Conservation (phyloP, 108 stramenopile species). For the Nitzschia putrida region DNA sequence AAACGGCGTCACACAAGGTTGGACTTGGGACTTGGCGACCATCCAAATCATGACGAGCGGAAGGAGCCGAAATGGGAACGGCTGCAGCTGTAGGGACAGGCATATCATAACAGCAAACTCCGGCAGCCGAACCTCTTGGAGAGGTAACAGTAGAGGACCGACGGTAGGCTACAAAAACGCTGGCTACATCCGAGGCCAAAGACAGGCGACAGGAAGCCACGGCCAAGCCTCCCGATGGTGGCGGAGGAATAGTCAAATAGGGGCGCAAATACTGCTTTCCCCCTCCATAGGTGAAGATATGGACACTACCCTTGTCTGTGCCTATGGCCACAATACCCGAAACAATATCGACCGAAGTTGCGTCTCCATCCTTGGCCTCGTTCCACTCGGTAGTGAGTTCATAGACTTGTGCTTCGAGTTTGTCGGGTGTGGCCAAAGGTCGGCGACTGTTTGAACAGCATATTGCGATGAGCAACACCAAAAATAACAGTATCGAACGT, state of each 20-base stretch:
- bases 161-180: slow-evolving; percentile 50
- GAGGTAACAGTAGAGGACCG: slow-evolving; percentile 15
- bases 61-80: slow-evolving; percentile 42
- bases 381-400: slow-evolving; percentile 52
- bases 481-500: neutral
- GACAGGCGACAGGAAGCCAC: slow-evolving; percentile 31
- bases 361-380: slow-evolving; percentile 50
- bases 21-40: slow-evolving; percentile 58
- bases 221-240: slow-evolving; percentile 38
- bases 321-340: slow-evolving; percentile 80
- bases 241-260: slow-evolving; percentile 74
- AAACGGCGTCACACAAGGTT: slow-evolving; percentile 60
- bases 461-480: too few species aligned
- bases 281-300: slow-evolving; percentile 62
- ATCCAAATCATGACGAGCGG: slow-evolving; percentile 82
- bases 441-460: slow-evolving; percentile 27
- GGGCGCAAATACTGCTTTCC: slow-evolving; percentile 28
- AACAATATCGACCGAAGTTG: slow-evolving; percentile 56
- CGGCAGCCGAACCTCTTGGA: slow-evolving; percentile 42
- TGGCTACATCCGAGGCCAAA: slow-evolving; percentile 31
- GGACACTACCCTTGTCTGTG: slow-evolving; percentile 68
- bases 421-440: slow-evolving; percentile 26
- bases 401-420: slow-evolving; percentile 27
- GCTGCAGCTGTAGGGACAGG: slow-evolving; percentile 54
- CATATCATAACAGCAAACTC: slow-evolving; percentile 79